Conservation (phyloP, 2,329 filamentous ascomycete species). For the Aureobasidium sp. region DNA sequence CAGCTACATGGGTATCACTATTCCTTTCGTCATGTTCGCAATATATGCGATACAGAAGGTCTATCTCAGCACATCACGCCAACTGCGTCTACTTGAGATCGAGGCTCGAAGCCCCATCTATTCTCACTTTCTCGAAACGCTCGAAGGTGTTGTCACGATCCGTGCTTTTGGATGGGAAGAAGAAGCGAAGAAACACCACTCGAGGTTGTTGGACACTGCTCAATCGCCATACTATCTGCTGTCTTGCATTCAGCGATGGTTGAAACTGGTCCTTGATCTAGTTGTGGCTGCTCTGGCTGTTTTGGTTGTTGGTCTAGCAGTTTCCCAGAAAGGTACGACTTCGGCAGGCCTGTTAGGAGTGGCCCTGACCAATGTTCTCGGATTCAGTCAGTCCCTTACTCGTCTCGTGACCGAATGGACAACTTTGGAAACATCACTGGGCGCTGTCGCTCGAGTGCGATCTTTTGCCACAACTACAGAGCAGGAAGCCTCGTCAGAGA, state of each 20-base stretch:
- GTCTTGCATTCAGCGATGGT: slow-evolving; percentile 40
- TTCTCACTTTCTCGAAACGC: slow-evolving; percentile 46
- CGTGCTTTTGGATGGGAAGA: slow-evolving; percentile 45
- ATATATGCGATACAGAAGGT: slow-evolving; percentile 20
- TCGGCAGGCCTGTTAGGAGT: slow-evolving; percentile 44
- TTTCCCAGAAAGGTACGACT: slow-evolving; percentile 35
- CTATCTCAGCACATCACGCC: slow-evolving; percentile 43
- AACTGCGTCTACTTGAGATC: slow-evolving; percentile 47
- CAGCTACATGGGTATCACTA: slow-evolving; percentile 33
- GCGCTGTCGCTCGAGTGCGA: slow-evolving; percentile 41
- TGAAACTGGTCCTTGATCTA: slow-evolving; percentile 35
- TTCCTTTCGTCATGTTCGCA: slow-evolving; percentile 31
- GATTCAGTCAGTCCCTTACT: slow-evolving; percentile 46
- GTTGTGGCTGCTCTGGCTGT: slow-evolving; percentile 30
- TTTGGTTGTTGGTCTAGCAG: slow-evolving; percentile 31
- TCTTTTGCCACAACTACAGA: slow-evolving; percentile 16
- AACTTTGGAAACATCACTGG: slow-evolving; percentile 49
- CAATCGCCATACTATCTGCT: slow-evolving; percentile 42
- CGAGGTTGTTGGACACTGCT: slow-evolving; percentile 32
- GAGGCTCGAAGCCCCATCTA: slow-evolving; percentile 46
- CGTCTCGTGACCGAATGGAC: slow-evolving; percentile 48
- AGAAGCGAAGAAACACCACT: slow-evolving; percentile 38
- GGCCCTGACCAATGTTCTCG: slow-evolving; percentile 45
- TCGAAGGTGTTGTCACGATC: slow-evolving; percentile 44
- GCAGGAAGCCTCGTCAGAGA: not conserved